Percentiles rank a stretch among this genome's conserved stretches.
Evolutionary conservation across 371 early-diverging fungal species (phyloP).

Genomic region (Mortierella sp.): DNA sequence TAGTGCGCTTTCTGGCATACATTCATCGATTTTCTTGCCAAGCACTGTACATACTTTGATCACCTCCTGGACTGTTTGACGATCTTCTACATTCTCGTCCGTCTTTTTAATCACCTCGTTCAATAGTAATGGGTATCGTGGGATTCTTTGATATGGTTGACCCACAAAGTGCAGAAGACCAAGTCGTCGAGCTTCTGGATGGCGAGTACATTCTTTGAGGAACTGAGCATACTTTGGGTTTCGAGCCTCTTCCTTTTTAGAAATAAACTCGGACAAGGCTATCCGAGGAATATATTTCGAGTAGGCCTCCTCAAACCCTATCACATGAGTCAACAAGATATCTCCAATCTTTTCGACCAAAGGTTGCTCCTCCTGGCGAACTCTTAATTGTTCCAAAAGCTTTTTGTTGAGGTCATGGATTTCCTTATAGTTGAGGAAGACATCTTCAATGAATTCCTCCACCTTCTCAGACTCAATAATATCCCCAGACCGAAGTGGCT

Average conservation of each 20-base stretch:
- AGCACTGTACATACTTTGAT: constrained; percentile 74
- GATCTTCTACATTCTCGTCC: constrained; percentile 83
- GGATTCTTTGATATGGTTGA: constrained; percentile 89
- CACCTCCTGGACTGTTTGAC: constrained; percentile 69
- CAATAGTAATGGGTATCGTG: constrained; percentile 89
- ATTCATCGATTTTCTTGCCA: constrained; percentile 77
- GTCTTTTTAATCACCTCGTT: constrained; percentile 88
- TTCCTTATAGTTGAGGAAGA: constrained; percentile 87
- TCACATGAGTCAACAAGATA: constrained; percentile 78
- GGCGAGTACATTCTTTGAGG: constrained; percentile 77
- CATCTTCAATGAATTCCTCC: constrained; percentile 74
- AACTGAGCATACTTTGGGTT: constrained; percentile 83
- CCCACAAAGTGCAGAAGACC: constrained; percentile 87
- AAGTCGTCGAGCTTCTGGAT: constrained; percentile 85
- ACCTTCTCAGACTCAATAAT: constrained; percentile 71
- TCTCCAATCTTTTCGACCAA: constrained; percentile 89
- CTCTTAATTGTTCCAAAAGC: constrained; percentile 73
- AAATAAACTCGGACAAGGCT: constrained; percentile 79
- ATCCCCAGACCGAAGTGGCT: constrained; percentile 74
- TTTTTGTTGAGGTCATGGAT: constrained; percentile 75
- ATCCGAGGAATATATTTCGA: constrained; percentile 91
- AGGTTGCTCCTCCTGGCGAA: constrained; percentile 78
- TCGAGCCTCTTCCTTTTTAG: constrained; percentile 80
- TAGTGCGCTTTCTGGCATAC: constrained; percentile 87
- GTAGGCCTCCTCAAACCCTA: constrained; percentile 79